A percentile compares a stretch with the other conserved stretches of the same genome.
Evolutionary conservation across 331 rosid species (phyloP).

Genomic region (Malus hybrid): DNA sequence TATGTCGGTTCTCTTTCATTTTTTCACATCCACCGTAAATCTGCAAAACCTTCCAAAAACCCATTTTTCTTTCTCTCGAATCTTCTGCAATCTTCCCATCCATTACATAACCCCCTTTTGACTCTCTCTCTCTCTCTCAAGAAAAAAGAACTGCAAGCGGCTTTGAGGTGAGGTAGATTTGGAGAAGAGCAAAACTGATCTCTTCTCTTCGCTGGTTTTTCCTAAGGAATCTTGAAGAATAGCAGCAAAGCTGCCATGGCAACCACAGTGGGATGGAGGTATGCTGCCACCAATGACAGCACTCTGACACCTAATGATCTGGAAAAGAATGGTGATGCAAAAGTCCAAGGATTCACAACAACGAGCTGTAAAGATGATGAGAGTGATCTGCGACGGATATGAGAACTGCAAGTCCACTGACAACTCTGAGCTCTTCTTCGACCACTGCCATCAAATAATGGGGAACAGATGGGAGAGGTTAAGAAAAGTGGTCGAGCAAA

Average conservation of each 20-base stretch:
- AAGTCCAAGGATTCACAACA: constrained; percentile 62
- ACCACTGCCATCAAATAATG: constrained; percentile 29
- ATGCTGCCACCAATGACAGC: constrained; percentile 76
- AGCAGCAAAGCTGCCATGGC: constrained; percentile 48
- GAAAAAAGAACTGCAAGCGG: constrained; percentile 31
- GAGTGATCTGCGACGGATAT: constrained; percentile 28
- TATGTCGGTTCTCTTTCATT: too few relatives aligned
- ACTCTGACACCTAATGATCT: constrained; percentile 56
- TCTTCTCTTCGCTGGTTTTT: constrained; percentile 18
- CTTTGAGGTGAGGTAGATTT: constrained; percentile 43
- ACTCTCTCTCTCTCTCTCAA: too few relatives aligned
- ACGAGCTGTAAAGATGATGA: constrained; percentile 59
- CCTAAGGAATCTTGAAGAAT: constrained; percentile 17
- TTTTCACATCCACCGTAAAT: too few relatives aligned
- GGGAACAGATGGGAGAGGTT: constrained; percentile 55
- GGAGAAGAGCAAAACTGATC: constrained; percentile 28
- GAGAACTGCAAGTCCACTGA: constrained; percentile 9
- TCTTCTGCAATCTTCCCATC: too few relatives aligned
- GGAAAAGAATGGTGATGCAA: constrained; percentile 13
- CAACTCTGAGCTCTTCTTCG: constrained; percentile 42
- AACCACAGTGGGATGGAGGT: constrained; percentile 67
- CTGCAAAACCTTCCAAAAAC: too few relatives aligned
- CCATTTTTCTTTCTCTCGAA: too few relatives aligned
- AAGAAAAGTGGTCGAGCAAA: constrained; percentile 20
- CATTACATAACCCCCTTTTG: too few relatives aligned